Base-by-base conservation (phyloP, 345 rosid species). In the Citrus mangshanensis region DNA sequence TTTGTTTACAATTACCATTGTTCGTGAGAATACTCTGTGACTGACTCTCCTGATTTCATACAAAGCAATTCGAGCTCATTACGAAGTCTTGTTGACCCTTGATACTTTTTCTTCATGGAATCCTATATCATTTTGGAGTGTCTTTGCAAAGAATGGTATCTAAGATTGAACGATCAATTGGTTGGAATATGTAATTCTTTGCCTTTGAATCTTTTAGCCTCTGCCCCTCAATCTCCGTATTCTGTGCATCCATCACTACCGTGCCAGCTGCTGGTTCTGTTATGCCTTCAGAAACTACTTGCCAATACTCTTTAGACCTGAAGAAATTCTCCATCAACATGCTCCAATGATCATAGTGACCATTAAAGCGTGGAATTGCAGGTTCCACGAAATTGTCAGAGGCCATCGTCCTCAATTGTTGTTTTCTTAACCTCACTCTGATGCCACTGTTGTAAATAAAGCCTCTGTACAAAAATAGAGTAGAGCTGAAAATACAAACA, bases 31-130 rank as follows among this genome's bases (percentile, higher is more conserved):
- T 38, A 38, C 42, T 37, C 2, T 35, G 34, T 13, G 13, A 60
- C 7, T 4, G 27, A 62, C 3, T 60, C 25, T 25, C 14, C 58
- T 7, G 1, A 40, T 40, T 40, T 9, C 46, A 40, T 40, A 2
- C 0, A 1, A 40, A 40, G 46, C 0, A 16, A n/a, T 37, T 74
- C 9, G 0, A 27, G n/a, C 24, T 37, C 1, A 0, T 4, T 1
- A 19, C 21, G 14, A 62, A 62, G 3, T 16, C 24, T 71, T 4
- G 1, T 19, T 12, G 61, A 14, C 3, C 38, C 61, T 46, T 67
- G 59, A n/a, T 12, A 70, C n/a, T 70, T 38, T 38, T 38, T 38
- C 12, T 7, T 37, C 40, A 37, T 37, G 40, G 9, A 37, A 37
- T 37, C 40, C 40, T 0, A 37, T 37, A 38, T 38, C 12, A 38